A percentile compares a stretch with the other conserved stretches of the same genome.
Conservation (phyloP, 2,329 filamentous ascomycete genomes). For the Verticillium tricorpus region DNA sequence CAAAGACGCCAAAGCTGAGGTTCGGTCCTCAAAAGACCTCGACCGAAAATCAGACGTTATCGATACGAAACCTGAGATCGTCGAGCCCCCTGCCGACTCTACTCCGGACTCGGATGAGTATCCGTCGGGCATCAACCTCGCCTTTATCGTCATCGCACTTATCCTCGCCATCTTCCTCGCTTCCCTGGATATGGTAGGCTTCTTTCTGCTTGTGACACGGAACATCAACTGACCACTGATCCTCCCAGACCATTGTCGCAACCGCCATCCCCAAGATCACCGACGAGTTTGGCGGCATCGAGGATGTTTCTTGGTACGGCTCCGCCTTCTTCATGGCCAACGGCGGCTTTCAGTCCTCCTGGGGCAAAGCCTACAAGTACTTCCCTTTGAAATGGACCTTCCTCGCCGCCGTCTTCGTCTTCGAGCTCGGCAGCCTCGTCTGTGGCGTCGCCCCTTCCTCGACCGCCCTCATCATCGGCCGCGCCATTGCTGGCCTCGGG, state of each 20-base stretch:
- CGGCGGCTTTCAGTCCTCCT: slow-evolving; percentile 32
- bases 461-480: slow-evolving; percentile 27
- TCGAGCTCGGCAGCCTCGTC: slow-evolving; percentile 38
- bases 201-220: no score
- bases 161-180: slow-evolving; percentile 35
- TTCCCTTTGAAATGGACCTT: slow-evolving; percentile 38
- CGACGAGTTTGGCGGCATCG: slow-evolving; percentile 35
- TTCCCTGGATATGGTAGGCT: slow-evolving; percentile 26
- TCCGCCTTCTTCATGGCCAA: slow-evolving; percentile 37
- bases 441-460: slow-evolving; percentile 29
- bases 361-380: slow-evolving; percentile 40
- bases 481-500: slow-evolving; percentile 32
- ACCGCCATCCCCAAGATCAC: slow-evolving; percentile 41
- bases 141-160: slow-evolving; percentile 30
- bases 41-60: neutral
- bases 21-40: neutral
- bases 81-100: neutral
- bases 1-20: neutral
- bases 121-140: slow-evolving; percentile 18
- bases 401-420: slow-evolving; percentile 30
- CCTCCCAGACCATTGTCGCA: slow-evolving; percentile 32
- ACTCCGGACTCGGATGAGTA: slow-evolving; percentile 1
- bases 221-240: neutral
- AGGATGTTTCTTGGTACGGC: slow-evolving; percentile 48
- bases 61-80: neutral